A percentile compares a stretch with the other conserved stretches of the same genome.
Conservation (phyloP, 208 protist genomes). For the Naegleria gruberi region DNA sequence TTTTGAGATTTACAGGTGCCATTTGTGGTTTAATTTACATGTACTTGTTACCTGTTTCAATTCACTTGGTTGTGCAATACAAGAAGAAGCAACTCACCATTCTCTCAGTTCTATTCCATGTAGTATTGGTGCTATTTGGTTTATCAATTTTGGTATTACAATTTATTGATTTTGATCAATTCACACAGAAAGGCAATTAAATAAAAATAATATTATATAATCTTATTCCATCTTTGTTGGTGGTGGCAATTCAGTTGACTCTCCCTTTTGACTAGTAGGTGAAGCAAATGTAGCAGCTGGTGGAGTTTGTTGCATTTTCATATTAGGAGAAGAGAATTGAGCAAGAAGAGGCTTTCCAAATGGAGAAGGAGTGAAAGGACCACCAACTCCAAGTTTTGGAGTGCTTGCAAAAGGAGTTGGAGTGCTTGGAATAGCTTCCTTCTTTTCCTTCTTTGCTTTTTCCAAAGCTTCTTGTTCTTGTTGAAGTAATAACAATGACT, state of each 20-base stretch:
- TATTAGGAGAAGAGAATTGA: not conserved
- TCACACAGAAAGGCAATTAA: not conserved
- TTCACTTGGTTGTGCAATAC: not conserved
- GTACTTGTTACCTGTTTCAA: not conserved
- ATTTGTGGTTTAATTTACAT: constrained; percentile 13
- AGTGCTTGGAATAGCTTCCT: not conserved
- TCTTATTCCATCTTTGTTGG: not conserved
- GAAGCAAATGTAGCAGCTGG: not conserved
- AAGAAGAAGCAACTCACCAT: not conserved
- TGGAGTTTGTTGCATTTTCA: not conserved
- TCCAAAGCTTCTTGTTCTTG: not conserved
- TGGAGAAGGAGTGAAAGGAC: not conserved
- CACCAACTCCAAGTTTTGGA: not conserved
- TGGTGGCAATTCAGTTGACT: not conserved
- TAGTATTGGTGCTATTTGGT: not conserved
- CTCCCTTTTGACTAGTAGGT: not conserved
- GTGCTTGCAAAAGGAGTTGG: not conserved
- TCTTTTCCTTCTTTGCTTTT: not conserved
- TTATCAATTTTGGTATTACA: not conserved
- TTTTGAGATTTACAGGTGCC: constrained; percentile 3
- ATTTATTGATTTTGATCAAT: constrained; percentile 8
- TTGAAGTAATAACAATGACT: not conserved
- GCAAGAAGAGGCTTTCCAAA: not conserved
- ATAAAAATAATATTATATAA: not conserved
- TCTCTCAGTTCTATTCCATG: not conserved